Evolutionary conservation across 257 asterid genomes (phyloP).

Genomic region (Verbascum thapsus): DNA sequence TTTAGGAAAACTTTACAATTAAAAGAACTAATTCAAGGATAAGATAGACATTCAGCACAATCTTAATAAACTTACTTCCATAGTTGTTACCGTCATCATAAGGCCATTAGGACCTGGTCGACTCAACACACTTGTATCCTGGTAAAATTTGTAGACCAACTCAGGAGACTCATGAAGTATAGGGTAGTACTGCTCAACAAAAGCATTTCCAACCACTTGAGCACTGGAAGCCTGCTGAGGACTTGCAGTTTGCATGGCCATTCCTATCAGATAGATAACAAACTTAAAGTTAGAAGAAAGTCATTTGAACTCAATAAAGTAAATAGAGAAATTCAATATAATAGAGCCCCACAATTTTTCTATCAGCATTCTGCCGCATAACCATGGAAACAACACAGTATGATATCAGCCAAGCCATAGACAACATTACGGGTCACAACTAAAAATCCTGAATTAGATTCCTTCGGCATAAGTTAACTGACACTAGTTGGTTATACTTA

Average conservation of each 20-base stretch:
- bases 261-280: slow-evolving; percentile 43
- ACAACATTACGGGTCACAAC: slow-evolving; percentile 10
- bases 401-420: neutral
- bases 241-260: slow-evolving; percentile 61
- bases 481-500: slow-evolving; percentile 3
- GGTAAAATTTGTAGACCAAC: slow-evolving; percentile 73
- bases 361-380: slow-evolving; percentile 15
- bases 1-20: neutral
- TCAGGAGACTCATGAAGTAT: slow-evolving; percentile 84
- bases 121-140: slow-evolving; percentile 73
- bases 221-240: slow-evolving; percentile 68
- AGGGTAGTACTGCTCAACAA: slow-evolving; percentile 92
- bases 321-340: neutral
- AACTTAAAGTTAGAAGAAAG: slow-evolving; percentile 22
- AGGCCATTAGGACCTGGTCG: slow-evolving; percentile 76
- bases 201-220: slow-evolving; percentile 90
- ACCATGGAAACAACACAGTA: neutral
- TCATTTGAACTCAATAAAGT: neutral
- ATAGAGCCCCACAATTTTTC: neutral
- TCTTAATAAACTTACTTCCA: slow-evolving; percentile 57
- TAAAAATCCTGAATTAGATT: slow-evolving; percentile 7
- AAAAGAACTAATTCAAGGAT: slow-evolving; percentile 8
- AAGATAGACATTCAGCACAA: neutral
- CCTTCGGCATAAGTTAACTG: neutral
- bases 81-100: slow-evolving; percentile 77